A percentile compares a stretch with the other conserved stretches of the same genome.
phyloP scores from a whole-genome alignment of 225 moss, liverwort and hornwort species.

The Takakia lepidozioides region DNA sequence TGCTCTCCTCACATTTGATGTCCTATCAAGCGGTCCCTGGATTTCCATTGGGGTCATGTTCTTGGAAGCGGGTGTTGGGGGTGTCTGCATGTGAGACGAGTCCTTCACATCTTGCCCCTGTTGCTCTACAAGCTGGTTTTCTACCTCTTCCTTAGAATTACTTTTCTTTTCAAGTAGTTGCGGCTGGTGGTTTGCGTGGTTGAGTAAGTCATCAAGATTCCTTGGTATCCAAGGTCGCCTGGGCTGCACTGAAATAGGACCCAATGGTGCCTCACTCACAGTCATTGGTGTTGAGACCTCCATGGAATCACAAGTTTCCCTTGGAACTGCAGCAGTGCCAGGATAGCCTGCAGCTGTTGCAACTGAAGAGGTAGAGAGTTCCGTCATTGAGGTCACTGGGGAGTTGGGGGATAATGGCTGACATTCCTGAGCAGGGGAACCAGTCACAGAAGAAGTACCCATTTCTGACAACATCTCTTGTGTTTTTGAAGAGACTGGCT shows the following conservation, averaged over 20 bases:
- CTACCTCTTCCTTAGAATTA: constrained; percentile 13
- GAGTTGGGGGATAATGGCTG: too few relatives aligned
- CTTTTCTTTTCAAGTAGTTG: constrained; percentile 11
- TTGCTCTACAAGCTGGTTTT: constrained; percentile 12
- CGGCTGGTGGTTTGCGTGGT: constrained; percentile 21
- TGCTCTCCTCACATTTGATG: constrained; percentile 14
- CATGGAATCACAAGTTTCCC: constrained; percentile 17
- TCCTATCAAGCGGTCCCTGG: constrained; percentile 14
- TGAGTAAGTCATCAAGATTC: constrained; percentile 34
- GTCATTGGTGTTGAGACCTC: constrained; percentile 27
- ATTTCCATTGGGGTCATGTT: constrained; percentile 13
- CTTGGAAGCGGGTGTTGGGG: not conserved
- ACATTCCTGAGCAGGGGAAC: too few relatives aligned
- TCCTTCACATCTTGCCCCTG: constrained; percentile 18
- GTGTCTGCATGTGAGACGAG: constrained; percentile 7
- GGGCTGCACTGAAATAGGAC: constrained; percentile 56
- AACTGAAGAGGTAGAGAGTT: too few relatives aligned
- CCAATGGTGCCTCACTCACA: constrained; percentile 13
- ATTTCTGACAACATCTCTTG: constrained; percentile 15
- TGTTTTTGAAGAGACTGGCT: constrained; percentile 9
- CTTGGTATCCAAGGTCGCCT: constrained; percentile 38
- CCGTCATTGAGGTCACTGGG: too few relatives aligned
- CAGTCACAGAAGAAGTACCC: constrained; percentile 22
- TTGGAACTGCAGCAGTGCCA: constrained; percentile 12
- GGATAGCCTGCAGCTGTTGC: constrained; percentile 5